Evolutionary conservation across 2,329 filamentous ascomycete genomes (phyloP).

Genomic region (Coleophoma cylindrospora): DNA sequence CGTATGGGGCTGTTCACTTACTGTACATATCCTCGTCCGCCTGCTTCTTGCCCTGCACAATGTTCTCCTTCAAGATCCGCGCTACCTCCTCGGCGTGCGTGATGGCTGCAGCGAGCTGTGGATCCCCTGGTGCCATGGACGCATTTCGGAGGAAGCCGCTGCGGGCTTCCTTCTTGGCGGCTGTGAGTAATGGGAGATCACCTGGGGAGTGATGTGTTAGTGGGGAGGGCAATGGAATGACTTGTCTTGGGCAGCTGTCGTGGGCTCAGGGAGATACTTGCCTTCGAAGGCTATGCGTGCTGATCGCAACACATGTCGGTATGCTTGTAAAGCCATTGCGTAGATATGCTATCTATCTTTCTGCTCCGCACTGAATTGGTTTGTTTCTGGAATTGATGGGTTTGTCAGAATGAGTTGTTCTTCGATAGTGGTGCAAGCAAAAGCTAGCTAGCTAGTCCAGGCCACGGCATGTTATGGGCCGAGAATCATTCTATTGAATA

Average conservation of each 20-base stretch:
- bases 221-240: background rate
- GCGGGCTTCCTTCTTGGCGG: constrained; percentile 69
- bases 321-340: constrained; percentile 67
- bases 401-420: no score
- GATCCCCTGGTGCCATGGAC: constrained; percentile 48
- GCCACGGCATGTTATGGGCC: no score
- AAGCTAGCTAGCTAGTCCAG: no score
- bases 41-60: constrained; percentile 72
- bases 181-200: constrained; percentile 62
- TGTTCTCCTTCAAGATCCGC: constrained; percentile 71
- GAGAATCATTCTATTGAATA: no score
- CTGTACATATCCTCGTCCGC: constrained; percentile 48
- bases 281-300: constrained; percentile 79
- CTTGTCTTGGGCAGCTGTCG: background rate
- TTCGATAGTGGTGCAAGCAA: no score
- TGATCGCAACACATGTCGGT: constrained; percentile 76
- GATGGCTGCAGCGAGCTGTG: constrained; percentile 60
- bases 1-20: constrained; percentile 34
- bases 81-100: constrained; percentile 80
- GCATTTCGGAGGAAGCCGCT: constrained; percentile 67
- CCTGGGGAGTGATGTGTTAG: constrained; percentile 43
- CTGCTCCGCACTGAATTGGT: no score
- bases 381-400: no score
- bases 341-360: background rate
- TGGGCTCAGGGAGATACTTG: constrained; percentile 31